Conservation (phyloP, 192 early-diverging fungal species). For the Linnemannia hyalina region DNA sequence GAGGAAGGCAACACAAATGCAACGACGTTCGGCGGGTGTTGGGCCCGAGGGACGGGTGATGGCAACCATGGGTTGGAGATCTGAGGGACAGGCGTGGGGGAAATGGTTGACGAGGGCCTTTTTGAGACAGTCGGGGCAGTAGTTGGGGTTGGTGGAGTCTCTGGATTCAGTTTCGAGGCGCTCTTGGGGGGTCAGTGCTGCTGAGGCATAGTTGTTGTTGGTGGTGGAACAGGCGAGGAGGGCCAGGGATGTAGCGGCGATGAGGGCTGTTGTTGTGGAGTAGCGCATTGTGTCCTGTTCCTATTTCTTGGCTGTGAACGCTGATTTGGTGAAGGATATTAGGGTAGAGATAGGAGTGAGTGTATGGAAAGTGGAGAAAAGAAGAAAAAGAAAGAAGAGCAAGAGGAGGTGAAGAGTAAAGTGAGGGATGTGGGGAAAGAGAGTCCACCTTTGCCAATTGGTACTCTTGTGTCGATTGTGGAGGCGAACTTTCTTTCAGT, state of each 20-base stretch:
- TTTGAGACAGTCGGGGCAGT: conserved; percentile 40
- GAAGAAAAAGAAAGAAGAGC: neutral
- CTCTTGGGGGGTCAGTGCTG: conserved; percentile 35
- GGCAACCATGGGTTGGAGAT: conserved; percentile 19
- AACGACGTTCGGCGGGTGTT: conserved; percentile 26
- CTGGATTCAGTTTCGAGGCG: conserved; percentile 24
- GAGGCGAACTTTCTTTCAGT: neutral
- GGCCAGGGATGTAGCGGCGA: conserved; percentile 28
- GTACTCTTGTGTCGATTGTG: neutral
- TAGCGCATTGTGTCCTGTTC: conserved; percentile 14
- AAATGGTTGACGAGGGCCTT: conserved; percentile 50
- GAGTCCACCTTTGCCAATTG: neutral
- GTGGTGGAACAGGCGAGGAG: conserved; percentile 19
- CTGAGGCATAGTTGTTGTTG: neutral
- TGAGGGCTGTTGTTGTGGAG: conserved; percentile 2
- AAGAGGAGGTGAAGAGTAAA: conserved; percentile 10
- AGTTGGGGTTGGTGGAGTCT: conserved; percentile 42
- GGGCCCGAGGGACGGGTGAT: conserved; percentile 27
- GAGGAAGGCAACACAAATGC: conserved; percentile 35
- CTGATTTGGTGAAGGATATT: neutral
- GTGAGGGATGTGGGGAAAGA: neutral
- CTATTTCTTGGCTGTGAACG: neutral
- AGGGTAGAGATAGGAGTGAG: too few species aligned
- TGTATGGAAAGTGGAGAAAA: neutral
- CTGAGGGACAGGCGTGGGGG: conserved; percentile 39